These are phyloP conservation scores for Amylostereum areolatum DNA, from an alignment of 1,284 basidiomycete genomes.

Conservation along the genomic window DNA sequence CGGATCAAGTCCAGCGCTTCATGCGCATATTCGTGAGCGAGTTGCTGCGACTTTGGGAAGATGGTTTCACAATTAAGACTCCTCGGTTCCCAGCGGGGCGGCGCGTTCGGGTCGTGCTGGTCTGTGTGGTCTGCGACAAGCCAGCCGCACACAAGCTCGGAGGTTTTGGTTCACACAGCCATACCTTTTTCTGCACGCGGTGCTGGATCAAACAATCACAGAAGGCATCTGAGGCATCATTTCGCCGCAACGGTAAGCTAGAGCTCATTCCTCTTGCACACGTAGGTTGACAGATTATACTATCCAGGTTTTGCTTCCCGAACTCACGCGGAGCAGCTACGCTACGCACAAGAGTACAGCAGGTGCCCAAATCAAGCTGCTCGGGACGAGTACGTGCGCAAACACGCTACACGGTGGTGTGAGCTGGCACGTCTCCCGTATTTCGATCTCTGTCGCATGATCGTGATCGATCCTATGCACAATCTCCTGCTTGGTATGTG, in stretches of 20 bases:
- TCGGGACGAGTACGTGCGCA: conserved; percentile 14
- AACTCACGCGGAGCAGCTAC: neutral
- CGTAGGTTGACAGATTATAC: neutral
- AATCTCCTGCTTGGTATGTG: conserved; percentile 20
- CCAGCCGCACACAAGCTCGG: conserved; percentile 30
- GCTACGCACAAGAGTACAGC: neutral
- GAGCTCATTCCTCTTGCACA: neutral
- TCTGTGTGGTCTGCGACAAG: conserved; percentile 29
- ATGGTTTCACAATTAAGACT: conserved; percentile 18
- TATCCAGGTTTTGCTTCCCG: neutral
- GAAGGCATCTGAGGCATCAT: conserved; percentile 13
- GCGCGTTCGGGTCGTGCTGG: conserved; percentile 23
- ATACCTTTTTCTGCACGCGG: conserved; percentile 26
- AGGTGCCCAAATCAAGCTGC: neutral
- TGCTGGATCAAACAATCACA: conserved; percentile 23
- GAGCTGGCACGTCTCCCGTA: conserved; percentile 22
- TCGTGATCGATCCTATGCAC: conserved; percentile 26
- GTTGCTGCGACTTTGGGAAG: conserved; percentile 21
- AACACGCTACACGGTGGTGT: conserved; percentile 16
- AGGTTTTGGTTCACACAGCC: conserved; percentile 26
- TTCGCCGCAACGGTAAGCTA: conserved; percentile 11
- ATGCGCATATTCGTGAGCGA: conserved; percentile 25
- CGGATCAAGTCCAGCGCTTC: conserved; percentile 24
- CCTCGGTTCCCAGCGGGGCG: conserved; percentile 17
- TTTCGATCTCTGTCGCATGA: conserved; percentile 19